These are phyloP conservation scores for Papiliotrema fonsecae DNA, from an alignment of 1,284 basidiomycete genomes.

Conservation along the genomic window DNA sequence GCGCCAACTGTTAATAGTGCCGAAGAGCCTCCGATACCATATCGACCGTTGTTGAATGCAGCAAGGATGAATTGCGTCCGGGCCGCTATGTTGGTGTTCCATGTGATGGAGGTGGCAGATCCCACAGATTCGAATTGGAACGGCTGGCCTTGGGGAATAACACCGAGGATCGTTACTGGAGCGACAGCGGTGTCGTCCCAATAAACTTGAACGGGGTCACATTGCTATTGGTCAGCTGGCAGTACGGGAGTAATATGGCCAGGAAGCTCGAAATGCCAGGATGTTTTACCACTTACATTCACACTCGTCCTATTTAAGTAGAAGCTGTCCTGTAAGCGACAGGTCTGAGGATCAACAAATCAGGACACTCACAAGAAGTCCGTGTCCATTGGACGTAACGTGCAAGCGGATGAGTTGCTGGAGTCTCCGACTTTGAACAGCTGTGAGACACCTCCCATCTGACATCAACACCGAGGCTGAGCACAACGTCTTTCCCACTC, in stretches of 20 bases:
- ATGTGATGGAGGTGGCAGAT: constrained; percentile 12
- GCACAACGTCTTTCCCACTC: constrained; percentile 9
- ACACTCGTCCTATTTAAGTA: constrained; percentile 31
- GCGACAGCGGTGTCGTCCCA: constrained; percentile 25
- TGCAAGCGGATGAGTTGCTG: constrained; percentile 15
- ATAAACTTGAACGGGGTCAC: constrained; percentile 27
- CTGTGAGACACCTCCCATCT: constrained; percentile 39
- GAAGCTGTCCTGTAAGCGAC: constrained; percentile 21
- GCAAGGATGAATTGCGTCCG: constrained; percentile 31
- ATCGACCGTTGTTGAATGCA: constrained; percentile 26
- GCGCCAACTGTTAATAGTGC: constrained; percentile 21
- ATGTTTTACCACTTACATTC: constrained; percentile 25
- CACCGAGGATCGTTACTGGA: constrained; percentile 35
- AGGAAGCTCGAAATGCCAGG: too few species aligned
- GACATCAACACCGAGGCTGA: background rate
- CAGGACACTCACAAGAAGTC: constrained; percentile 27
- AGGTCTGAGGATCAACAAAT: background rate
- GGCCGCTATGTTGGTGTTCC: constrained; percentile 33
- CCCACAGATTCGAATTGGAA: constrained; percentile 18
- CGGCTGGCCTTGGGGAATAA: constrained; percentile 38
- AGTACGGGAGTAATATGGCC: background rate
- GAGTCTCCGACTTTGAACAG: constrained; percentile 22
- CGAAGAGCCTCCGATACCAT: constrained; percentile 32
- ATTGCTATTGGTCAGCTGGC: constrained; percentile 21
- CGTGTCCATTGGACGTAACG: constrained; percentile 15